Conservation (phyloP, 768 basidiomycete species). For the Tylopilus rubrobrunneus region DNA sequence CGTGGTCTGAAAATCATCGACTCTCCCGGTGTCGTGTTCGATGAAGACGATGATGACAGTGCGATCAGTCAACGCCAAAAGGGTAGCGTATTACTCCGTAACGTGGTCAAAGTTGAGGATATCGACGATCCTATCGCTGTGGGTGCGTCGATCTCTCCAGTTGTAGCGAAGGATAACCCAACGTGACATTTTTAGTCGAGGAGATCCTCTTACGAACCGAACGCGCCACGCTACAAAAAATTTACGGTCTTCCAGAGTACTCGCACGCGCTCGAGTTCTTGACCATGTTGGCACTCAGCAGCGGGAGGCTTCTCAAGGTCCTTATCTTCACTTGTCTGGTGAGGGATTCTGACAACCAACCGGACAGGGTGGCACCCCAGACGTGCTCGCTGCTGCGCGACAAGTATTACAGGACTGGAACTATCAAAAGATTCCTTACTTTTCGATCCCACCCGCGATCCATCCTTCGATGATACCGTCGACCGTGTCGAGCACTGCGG, state of each 20-base stretch:
- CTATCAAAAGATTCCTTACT: constrained; percentile 91
- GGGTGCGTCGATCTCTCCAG: constrained; percentile 45
- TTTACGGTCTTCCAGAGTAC: constrained; percentile 83
- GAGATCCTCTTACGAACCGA: constrained; percentile 78
- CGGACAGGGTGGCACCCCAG: constrained; percentile 82
- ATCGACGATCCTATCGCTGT: constrained; percentile 88
- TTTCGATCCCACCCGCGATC: constrained; percentile 69
- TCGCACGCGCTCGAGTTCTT: constrained; percentile 75
- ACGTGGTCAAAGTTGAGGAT: constrained; percentile 88
- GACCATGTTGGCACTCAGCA: constrained; percentile 81
- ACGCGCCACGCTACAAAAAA: constrained; percentile 64
- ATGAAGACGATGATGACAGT: constrained; percentile 60
- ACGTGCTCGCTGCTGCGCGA: constrained; percentile 77
- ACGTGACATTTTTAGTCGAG: constrained; percentile 56
- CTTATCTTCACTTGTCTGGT: background rate
- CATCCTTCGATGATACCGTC: constrained; percentile 76
- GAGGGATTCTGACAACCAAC: background rate
- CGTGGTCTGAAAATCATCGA: constrained; percentile 90
- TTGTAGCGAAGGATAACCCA: background rate
- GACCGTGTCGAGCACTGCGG: constrained; percentile 29
- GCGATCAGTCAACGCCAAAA: constrained; percentile 44
- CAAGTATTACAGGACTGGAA: constrained; percentile 92
- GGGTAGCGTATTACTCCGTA: constrained; percentile 70
- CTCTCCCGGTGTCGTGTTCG: constrained; percentile 97
- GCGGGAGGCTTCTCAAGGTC: constrained; percentile 82